Base-by-base conservation (phyloP, 176 grass and related monocot genomes). In the Rhipidocladum racemiflorum region DNA sequence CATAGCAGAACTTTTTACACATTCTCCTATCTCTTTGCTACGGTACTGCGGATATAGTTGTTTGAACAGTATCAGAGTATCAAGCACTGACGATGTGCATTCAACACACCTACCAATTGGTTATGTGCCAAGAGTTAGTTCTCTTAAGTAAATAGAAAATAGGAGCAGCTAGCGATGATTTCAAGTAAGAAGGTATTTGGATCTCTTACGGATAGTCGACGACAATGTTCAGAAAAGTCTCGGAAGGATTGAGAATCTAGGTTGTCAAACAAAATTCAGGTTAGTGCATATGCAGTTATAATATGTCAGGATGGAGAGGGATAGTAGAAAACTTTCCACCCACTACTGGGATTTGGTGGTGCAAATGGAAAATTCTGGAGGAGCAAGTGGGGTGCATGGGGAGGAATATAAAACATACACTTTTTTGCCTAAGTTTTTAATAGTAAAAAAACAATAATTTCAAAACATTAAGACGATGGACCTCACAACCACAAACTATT, bases 51-150 rank as follows among this genome's bases (percentile, higher is more conserved):
- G 87, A 61, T 81, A 45, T 18, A 85, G 9, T 30, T 81, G 73
- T 50, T 21, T 81, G 24, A 89, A 85, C 54, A 45, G 4, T 61
- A 83, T 25, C 18, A 89, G 51, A 73, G 68, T 76, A 71, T 85
- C 68, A 35, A 89, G 25, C 46, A 54, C 76, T 24, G 82, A 79
- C 40, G 87, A 85, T 51, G 82, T 85, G 29, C 82, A 85, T 68
- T 89, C 87, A 16, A 81, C 82, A 20, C 30, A 44, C 49, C 86
- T 88, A 45, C 17, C 1, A 4, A 7, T 23, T 44, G 42, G 7
- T 44, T 30, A 30, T 30, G 30, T 30, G 30, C 30, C 30, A 30
- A 30, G 30, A 30, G 30, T 30, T 30, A 30, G 30, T 30, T 30
- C 30, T 30, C 30, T n/a, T n/a, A 30, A 30, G 30, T 30, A 30